Evolutionary conservation across 2,329 filamentous ascomycete species (phyloP).

Genomic region (Torrubiellomyces zombiae): DNA sequence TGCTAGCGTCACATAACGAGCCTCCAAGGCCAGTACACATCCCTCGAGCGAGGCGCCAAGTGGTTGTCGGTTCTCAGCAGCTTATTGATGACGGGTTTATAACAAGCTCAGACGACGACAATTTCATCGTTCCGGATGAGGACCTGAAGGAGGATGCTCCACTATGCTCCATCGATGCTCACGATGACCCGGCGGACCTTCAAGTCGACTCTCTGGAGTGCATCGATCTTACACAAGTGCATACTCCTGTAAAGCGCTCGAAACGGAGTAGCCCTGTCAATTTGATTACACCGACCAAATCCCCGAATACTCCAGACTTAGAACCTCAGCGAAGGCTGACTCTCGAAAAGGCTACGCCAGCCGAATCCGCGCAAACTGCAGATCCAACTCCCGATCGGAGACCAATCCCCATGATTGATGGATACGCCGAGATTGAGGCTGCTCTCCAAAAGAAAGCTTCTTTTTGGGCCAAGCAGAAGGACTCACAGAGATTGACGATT

Average conservation of each 20-base stretch:
- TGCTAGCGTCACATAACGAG: conserved; percentile 24
- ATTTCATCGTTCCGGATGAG: conserved; percentile 28
- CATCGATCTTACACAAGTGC: conserved; percentile 15
- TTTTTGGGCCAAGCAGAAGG: conserved; percentile 12
- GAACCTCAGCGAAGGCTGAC: no score
- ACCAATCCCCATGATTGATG: no score
- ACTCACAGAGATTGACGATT: conserved; percentile 14
- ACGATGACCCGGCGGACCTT: neutral
- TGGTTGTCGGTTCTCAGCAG: no score
- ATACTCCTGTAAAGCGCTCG: conserved; percentile 5
- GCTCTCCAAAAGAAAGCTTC: conserved; percentile 7
- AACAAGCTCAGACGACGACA: conserved; percentile 30
- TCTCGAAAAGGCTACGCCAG: no score
- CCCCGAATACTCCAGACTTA: no score
- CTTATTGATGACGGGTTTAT: conserved; percentile 21
- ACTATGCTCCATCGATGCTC: neutral
- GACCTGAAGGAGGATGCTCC: neutral
- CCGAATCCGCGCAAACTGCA: no score
- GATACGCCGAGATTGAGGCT: conserved; percentile 3
- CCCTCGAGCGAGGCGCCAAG: conserved; percentile 6
- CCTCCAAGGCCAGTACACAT: conserved; percentile 18
- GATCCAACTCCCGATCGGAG: neutral
- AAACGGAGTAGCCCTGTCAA: conserved; percentile 5
- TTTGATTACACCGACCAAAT: conserved; percentile 10
- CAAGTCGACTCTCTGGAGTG: conserved; percentile 8